Percentiles rank a stretch among this genome's conserved stretches.
phyloP scores from a whole-genome alignment of 305 asterid genomes.

The Stenogyne calaminthoides region DNA sequence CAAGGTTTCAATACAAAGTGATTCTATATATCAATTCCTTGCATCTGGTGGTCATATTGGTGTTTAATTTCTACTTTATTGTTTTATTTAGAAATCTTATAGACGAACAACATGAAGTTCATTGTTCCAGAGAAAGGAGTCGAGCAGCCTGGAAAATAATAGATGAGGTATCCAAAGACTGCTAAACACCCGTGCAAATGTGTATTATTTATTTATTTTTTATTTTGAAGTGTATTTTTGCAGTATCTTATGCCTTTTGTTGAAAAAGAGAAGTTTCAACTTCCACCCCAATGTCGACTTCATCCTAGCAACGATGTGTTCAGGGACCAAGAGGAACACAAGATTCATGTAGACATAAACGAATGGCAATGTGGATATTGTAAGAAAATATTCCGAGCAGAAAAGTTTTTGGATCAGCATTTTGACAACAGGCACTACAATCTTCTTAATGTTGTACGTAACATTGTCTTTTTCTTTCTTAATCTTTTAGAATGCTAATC shows the following conservation, averaged over 20 bases:
- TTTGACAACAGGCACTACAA: conserved; percentile 86
- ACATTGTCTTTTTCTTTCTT: conserved; percentile 24
- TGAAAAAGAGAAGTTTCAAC: conserved; percentile 68
- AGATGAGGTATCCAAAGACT: conserved; percentile 59
- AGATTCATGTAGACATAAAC: conserved; percentile 72
- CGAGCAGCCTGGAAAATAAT: conserved; percentile 80
- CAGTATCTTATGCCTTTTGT: conserved; percentile 86
- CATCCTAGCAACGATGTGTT: conserved; percentile 76
- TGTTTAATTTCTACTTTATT: conserved; percentile 16
- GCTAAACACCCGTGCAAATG: not conserved
- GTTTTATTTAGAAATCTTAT: conserved; percentile 45
- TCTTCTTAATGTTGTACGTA: conserved; percentile 78
- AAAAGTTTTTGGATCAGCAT: conserved; percentile 84
- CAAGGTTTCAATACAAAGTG: too few species aligned
- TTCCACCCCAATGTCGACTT: conserved; percentile 68
- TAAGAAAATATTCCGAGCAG: conserved; percentile 82
- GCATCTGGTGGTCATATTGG: conserved; percentile 8
- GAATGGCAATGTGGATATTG: conserved; percentile 95
- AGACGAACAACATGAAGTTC: conserved; percentile 64
- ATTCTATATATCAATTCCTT: not conserved
- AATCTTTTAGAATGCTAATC: conserved; percentile 10
- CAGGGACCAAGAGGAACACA: conserved; percentile 93
- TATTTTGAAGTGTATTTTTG: conserved; percentile 35
- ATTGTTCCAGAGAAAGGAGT: conserved; percentile 96
- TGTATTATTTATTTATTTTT: conserved; percentile 14